Conservation (phyloP, 305 asterid genomes). For the Fraxinus sp. region DNA sequence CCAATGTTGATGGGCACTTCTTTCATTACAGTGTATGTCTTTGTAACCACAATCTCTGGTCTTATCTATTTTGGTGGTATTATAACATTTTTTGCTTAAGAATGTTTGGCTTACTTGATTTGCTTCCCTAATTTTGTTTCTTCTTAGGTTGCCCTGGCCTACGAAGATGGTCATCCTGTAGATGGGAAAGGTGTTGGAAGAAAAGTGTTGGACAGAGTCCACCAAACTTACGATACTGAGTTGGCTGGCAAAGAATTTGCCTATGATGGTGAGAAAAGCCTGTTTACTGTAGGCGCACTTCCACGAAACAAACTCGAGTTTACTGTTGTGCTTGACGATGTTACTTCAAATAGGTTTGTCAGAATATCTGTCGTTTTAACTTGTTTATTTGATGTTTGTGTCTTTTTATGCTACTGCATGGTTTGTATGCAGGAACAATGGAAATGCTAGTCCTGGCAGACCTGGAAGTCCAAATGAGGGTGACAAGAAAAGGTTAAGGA, state of each 20-base stretch:
- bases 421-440: slow-evolving; percentile 28
- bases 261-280: slow-evolving; percentile 52
- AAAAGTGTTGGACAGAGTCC: slow-evolving; percentile 48
- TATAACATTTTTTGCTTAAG: background rate
- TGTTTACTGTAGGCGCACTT: slow-evolving; percentile 45
- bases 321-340: slow-evolving; percentile 38
- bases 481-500: slow-evolving; percentile 49
- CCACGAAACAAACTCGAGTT: slow-evolving; percentile 45
- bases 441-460: slow-evolving; percentile 26
- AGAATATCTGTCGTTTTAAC: background rate
- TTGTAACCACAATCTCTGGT: background rate
- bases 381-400: background rate
- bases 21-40: slow-evolving; percentile 73
- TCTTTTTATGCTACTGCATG: background rate
- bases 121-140: background rate
- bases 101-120: background rate
- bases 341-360: slow-evolving; percentile 37
- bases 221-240: slow-evolving; percentile 38
- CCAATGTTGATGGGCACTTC: slow-evolving; percentile 58
- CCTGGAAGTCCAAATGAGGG: slow-evolving; percentile 28
- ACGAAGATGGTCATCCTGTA: slow-evolving; percentile 51
- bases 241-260: slow-evolving; percentile 42
- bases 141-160: slow-evolving; percentile 39
- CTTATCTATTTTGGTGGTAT: background rate
- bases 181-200: slow-evolving; percentile 37